Base-by-base conservation (phyloP, 176 grass and related monocot genomes). In the Cocos nucifera region DNA sequence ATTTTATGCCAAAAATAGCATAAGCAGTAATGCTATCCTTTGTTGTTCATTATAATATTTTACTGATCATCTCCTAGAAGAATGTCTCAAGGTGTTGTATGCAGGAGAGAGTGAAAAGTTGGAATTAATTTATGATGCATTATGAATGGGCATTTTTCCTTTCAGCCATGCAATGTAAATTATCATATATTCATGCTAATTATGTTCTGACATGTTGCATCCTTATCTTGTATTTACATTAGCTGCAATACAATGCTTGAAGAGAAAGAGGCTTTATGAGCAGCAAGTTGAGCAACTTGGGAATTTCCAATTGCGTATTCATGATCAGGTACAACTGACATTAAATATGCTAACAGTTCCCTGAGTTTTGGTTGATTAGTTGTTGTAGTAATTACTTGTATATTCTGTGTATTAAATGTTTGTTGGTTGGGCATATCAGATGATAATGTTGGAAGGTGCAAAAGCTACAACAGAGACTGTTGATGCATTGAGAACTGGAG, bases 381-480 rank as follows among this genome's bases (percentile, higher is more conserved):
- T 44, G 35, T 44, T 44, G 2, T 44, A 12, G 9, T 44, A 44
- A 44, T 44, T 44, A 44, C 35, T 44, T 44, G 35, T 44, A 44
- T 53, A 66, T 25, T 66, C 64, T 19, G 12, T 56, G 44, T 63
- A 53, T 29, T 39, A 67, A 80, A 69, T 59, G 21, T 61, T 56
- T 77, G 49, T 53, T 67, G 9, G 35, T 12, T 44, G 35, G 35
- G 9, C 35, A 44, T 61, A 18, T 62, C 69, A 95, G 90, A 95
- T 95, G 82, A 95, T 95, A 74, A 87, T 95, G 90, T 78, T 95
- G 18, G 90, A 95, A 83, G 90, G 48, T 26, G 90, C 90, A 81
- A 95, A 89, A 80, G 90, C 90, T 83, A 95, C 90, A 71, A 95
- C 90, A 61, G 86, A 95, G 73, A 95, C 90, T 49, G 86, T 95